Conservation (phyloP, 1,284 basidiomycete species). For the Rhodotorula mucilaginosa region DNA sequence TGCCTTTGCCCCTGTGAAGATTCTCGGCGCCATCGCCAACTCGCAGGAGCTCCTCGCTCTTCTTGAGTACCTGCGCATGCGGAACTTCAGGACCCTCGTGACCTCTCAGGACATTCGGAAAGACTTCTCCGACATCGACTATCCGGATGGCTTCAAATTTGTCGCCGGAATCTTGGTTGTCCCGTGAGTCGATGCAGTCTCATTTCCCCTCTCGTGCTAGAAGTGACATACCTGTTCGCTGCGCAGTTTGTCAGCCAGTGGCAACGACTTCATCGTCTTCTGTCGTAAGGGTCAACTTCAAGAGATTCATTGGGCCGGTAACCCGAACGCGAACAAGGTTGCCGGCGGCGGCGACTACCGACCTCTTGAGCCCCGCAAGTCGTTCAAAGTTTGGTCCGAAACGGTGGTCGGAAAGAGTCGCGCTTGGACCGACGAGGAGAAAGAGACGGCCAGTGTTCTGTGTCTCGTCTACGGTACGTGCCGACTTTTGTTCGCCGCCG, state of each 20-base stretch:
- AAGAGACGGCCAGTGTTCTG: constrained; percentile 82
- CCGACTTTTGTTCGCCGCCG: constrained; percentile 41
- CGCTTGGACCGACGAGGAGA: constrained; percentile 79
- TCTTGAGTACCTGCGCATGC: constrained; percentile 73
- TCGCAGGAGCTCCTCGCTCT: constrained; percentile 83
- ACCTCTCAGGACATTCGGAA: constrained; percentile 66
- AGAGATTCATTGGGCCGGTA: constrained; percentile 75
- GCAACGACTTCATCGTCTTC: constrained; percentile 68
- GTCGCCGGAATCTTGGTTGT: constrained; percentile 78
- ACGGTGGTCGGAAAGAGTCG: constrained; percentile 69
- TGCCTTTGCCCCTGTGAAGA: constrained; percentile 50
- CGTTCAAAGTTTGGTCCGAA: constrained; percentile 79
- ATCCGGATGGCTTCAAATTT: constrained; percentile 66
- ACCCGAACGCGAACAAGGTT: constrained; percentile 60
- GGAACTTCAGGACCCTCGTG: constrained; percentile 65
- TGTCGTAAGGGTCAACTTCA: constrained; percentile 72
- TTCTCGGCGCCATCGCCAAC: constrained; percentile 73
- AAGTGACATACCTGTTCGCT: too few relatives aligned
- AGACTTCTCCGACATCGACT: constrained; percentile 73
- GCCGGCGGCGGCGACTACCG: constrained; percentile 47
- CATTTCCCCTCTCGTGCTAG: not conserved
- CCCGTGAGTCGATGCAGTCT: constrained; percentile 49
- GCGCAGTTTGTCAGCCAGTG: constrained; percentile 19
- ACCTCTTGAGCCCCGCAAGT: constrained; percentile 68
- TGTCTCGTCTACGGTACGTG: constrained; percentile 78